phyloP scores from a whole-genome alignment of 2,329 filamentous ascomycete species.

The Colletotrichum plurivorum region DNA sequence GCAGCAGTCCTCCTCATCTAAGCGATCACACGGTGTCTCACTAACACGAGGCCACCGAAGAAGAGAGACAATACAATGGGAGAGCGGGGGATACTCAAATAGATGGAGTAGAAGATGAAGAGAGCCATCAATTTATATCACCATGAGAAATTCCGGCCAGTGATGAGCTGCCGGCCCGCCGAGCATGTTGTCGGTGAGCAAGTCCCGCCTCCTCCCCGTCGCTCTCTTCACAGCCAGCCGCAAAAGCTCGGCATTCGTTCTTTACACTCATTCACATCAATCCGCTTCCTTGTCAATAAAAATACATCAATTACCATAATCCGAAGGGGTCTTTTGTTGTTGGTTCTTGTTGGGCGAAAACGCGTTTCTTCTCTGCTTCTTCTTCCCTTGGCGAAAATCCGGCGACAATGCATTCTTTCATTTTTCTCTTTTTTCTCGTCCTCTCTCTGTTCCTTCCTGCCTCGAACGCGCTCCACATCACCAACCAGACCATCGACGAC shows the following conservation, averaged over 20 bases:
- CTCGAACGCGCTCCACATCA: constrained; percentile 30
- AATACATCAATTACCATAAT: not conserved
- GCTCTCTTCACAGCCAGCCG: not conserved
- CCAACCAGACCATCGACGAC: constrained; percentile 22
- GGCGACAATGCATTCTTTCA: constrained; percentile 16
- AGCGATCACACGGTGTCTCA: not conserved
- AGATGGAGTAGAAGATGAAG: not conserved
- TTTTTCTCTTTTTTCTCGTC: not conserved
- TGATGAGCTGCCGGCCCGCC: not conserved
- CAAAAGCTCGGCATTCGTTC: not conserved
- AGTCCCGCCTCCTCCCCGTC: not conserved
- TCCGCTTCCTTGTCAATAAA: not conserved
- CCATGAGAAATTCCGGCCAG: not conserved
- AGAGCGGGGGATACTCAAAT: not conserved
- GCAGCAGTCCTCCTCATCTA: constrained; percentile 1
- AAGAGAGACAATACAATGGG: no score
- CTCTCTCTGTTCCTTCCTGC: constrained; percentile 9
- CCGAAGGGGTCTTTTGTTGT: not conserved
- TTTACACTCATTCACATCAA: constrained; percentile 9
- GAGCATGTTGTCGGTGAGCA: not conserved
- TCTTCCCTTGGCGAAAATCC: not conserved
- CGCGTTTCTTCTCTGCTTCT: not conserved
- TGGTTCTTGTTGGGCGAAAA: not conserved
- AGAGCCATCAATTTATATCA: not conserved
- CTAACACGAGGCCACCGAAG: not conserved